phyloP scores from a whole-genome alignment of 345 rosid species.

The Euphorbia pulcherrima region DNA sequence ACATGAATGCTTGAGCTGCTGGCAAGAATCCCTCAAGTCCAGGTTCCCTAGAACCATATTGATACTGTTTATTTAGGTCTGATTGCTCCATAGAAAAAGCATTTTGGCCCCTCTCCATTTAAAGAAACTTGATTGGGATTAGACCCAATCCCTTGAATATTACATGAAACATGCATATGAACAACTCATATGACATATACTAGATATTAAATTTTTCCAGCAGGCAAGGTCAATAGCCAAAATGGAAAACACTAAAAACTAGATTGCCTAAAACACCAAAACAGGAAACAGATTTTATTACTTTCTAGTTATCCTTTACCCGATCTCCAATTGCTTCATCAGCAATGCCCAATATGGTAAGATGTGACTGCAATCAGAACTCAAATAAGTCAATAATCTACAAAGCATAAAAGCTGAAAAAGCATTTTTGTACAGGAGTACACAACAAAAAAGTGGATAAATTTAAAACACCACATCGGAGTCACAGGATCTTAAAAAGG shows the following conservation, averaged over 20 bases:
- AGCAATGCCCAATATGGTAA: background rate
- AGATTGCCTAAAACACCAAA: constrained; percentile 3
- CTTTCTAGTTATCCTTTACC: constrained; percentile 5
- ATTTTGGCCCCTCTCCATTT: constrained; percentile 49
- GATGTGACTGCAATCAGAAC: background rate
- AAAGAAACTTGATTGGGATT: background rate
- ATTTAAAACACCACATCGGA: too few species aligned
- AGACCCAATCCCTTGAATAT: constrained; percentile 11
- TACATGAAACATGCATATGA: constrained; percentile 11
- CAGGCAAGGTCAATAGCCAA: constrained; percentile 4
- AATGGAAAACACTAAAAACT: constrained; percentile 7
- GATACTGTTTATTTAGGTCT: constrained; percentile 33
- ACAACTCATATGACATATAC: constrained; percentile 11
- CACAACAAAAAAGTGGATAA: too few species aligned
- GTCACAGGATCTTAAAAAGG: background rate
- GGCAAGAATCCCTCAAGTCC: constrained; percentile 32
- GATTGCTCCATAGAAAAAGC: constrained; percentile 48
- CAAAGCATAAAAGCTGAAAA: too few species aligned
- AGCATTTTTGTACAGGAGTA: too few species aligned
- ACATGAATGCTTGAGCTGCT: constrained; percentile 20
- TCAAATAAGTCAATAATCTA: constrained; percentile 5
- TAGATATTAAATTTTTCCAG: constrained; percentile 11
- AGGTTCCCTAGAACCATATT: constrained; percentile 42
- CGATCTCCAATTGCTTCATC: constrained; percentile 1
- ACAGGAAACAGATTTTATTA: background rate